Percentiles rank a stretch among this genome's conserved stretches.
Conservation (phyloP, 345 rosid species). For the Dipteronia dyeriana region DNA sequence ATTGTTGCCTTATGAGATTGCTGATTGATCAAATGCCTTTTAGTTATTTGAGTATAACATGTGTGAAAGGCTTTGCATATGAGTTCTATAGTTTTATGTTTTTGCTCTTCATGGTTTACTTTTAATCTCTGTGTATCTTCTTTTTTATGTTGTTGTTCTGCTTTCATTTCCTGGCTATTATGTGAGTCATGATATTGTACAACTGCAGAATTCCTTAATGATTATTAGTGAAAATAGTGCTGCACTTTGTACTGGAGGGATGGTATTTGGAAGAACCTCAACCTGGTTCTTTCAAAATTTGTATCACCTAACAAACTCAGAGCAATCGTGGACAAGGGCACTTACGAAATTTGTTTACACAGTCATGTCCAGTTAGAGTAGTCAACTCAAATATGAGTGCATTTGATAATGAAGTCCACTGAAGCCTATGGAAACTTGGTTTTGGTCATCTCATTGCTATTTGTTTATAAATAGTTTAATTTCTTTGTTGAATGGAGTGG, state of each 20-base stretch:
- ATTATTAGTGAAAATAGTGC: background rate
- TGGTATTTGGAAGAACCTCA: background rate
- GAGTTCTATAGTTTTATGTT: background rate
- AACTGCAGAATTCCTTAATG: background rate
- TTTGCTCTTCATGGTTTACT: background rate
- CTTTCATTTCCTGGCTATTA: background rate
- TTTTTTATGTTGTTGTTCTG: background rate
- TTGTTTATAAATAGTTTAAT: background rate
- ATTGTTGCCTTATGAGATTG: background rate
- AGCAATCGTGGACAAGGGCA: background rate
- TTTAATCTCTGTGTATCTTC: background rate
- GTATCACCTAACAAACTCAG: background rate
- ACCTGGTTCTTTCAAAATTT: conserved; percentile 1
- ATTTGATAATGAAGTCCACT: background rate
- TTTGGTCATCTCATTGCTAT: background rate
- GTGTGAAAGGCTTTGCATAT: background rate
- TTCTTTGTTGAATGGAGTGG: conserved; percentile 4
- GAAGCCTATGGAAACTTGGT: background rate
- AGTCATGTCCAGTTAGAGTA: background rate
- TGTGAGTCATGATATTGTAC: background rate
- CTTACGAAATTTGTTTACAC: background rate
- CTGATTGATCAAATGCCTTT: background rate
- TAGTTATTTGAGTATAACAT: background rate
- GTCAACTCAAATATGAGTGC: background rate
- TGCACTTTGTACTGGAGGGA: background rate